Evolutionary conservation across 169 alveolate genomes (phyloP), one percentile per base, ranked within the genome.

Genomic region (Plasmodium billcollinsi): DNA sequence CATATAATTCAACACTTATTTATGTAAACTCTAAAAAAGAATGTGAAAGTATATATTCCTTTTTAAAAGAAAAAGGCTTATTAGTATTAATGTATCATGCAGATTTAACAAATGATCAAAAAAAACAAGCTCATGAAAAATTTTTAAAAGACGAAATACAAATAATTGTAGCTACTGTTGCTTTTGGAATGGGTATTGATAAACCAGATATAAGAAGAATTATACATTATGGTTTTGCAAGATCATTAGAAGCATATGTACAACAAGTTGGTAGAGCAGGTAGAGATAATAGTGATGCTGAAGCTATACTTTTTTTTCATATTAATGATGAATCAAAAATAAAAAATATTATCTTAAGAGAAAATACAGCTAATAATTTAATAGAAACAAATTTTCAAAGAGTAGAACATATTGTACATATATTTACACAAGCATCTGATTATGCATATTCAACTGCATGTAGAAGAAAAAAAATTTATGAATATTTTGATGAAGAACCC

Each of bases 141-240:
- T 98, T 96, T 97, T 90, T 98, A 98, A 98, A 97, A 93, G 99
- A 96, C 50, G 95, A 98, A 89, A 94, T 97, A 47, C 96, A 97
- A 67, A 98, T 98, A 3, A 96, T 98, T 72, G 99, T 98, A 3
- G 99, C 99, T n/a, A 98, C 99, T 1, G 97, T 98, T 20, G 99
- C 99, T 15, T 99, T 99, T 92, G 99, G 99, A 20, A 97, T 99
- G 99, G 99, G 99, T 39, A 98, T 99, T 50, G 98, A 99, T 94
- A 99, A 99, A 94, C 95, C 96, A 29, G 99, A 98, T 92, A 99
- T 98, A 14, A 95, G 99, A 74, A 98, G 98, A 92, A 99, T 99
- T 7, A 96, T 99, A 11, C 99, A 99, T 88, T 96, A 95, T 74
- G 97, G 99, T 2, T 90, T 99, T 88, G 99, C 99, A 15, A 98